Conservation (phyloP, 306 rosid genomes). For the Acmispon strigosus region DNA sequence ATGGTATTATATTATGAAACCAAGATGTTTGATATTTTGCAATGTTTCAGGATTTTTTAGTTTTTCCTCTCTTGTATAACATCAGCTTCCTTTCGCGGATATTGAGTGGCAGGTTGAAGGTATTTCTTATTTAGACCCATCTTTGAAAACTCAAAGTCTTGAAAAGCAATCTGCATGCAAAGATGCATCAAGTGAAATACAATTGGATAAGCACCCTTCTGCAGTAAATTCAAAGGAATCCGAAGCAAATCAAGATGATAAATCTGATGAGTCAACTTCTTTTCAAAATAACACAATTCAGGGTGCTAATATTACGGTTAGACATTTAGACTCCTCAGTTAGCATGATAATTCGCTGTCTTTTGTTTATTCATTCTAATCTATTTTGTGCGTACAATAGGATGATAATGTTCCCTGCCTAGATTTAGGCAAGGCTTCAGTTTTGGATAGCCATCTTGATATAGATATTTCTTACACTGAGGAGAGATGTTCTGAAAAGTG, state of each 20-base stretch:
- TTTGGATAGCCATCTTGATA: slow-evolving; percentile 32
- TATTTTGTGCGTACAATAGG: slow-evolving; percentile 42
- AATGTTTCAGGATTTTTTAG: neutral
- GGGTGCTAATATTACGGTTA: slow-evolving; percentile 32
- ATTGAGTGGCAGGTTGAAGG: slow-evolving; percentile 65
- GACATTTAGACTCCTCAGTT: neutral
- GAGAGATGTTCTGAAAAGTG: slow-evolving; percentile 22
- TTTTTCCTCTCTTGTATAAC: slow-evolving; percentile 15
- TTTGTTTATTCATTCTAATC: neutral
- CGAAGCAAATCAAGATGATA: slow-evolving; percentile 28
- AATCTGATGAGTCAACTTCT: slow-evolving; percentile 23
- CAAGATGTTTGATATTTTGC: neutral
- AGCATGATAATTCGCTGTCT: neutral
- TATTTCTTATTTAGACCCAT: slow-evolving; percentile 54
- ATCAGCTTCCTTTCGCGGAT: slow-evolving; percentile 16
- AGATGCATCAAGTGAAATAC: slow-evolving; percentile 16
- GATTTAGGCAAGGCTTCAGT: slow-evolving; percentile 22
- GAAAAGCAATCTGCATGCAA: slow-evolving; percentile 25
- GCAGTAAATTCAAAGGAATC: slow-evolving; percentile 25
- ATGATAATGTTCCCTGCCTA: slow-evolving; percentile 23
- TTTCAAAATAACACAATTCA: slow-evolving; percentile 20
- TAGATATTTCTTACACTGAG: slow-evolving; percentile 23
- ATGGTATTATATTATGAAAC: neutral
- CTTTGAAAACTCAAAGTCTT: slow-evolving; percentile 21
- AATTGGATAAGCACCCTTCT: slow-evolving; percentile 23